Evolutionary conservation across 2,329 filamentous ascomycete genomes (phyloP).

Genomic region (Byssothecium circinans): DNA sequence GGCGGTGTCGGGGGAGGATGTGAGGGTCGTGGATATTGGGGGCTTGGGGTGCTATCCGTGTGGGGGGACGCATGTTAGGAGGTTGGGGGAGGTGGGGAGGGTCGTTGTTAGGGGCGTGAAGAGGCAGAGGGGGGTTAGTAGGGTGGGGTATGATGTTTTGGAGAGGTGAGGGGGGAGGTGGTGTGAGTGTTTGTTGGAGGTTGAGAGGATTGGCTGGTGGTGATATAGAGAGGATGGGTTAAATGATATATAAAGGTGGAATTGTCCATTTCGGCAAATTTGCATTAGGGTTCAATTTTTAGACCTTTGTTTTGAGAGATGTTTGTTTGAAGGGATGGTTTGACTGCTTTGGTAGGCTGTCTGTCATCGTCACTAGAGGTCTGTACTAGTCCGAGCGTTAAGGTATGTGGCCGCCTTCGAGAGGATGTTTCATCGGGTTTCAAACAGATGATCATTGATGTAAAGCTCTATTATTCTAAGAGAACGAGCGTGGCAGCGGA

Average conservation of each 20-base stretch:
- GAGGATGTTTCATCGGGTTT: neutral
- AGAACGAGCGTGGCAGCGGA: too few species aligned
- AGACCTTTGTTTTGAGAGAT: too few species aligned
- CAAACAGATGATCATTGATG: neutral
- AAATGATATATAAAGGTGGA: too few species aligned
- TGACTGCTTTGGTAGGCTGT: too few species aligned
- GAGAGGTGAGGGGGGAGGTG: slow-evolving; percentile 15
- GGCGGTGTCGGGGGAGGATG: slow-evolving; percentile 34
- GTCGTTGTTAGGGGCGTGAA: slow-evolving; percentile 68
- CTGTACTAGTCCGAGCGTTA: too few species aligned
- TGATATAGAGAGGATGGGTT: too few species aligned
- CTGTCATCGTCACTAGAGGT: too few species aligned
- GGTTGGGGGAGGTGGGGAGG: slow-evolving; percentile 60
- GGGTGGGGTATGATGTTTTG: slow-evolving; percentile 54
- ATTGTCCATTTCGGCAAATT: too few species aligned
- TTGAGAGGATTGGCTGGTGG: too few species aligned
- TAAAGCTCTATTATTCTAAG: too few species aligned
- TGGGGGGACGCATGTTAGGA: slow-evolving; percentile 72
- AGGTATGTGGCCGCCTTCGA: neutral
- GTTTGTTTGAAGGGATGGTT: too few species aligned
- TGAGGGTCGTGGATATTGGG: slow-evolving; percentile 69
- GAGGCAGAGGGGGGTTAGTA: slow-evolving; percentile 64
- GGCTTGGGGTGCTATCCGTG: slow-evolving; percentile 73
- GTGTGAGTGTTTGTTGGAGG: neutral
- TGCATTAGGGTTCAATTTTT: too few species aligned